These are phyloP conservation scores for Schwanniomyces pseudopolymorphus DNA, from an alignment of 805 yeast genomes.

Conservation along the genomic window DNA sequence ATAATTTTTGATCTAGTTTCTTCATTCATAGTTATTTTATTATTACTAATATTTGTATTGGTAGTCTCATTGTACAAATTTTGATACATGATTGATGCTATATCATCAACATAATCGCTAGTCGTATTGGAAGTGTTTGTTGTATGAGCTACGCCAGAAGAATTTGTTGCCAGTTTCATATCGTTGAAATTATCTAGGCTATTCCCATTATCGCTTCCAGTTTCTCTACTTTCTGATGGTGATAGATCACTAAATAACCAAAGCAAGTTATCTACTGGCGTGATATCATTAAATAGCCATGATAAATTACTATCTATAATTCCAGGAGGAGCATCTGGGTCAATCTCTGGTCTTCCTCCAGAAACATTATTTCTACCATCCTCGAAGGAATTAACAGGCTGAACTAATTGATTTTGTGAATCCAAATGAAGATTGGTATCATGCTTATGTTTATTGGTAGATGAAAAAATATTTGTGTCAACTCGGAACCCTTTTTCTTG, in stretches of 20 bases:
- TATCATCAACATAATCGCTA: no score
- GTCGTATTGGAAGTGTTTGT: no score
- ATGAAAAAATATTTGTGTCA: no score
- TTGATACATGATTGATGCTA: conserved; percentile 5
- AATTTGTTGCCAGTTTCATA: no score
- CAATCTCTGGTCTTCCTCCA: background rate
- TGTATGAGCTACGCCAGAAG: no score
- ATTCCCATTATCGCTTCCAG: background rate
- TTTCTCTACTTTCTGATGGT: background rate
- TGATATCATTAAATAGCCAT: conserved; percentile 7
- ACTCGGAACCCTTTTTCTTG: background rate
- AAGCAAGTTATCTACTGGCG: conserved; percentile 5
- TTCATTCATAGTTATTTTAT: conserved; percentile 4
- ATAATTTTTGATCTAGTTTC: conserved; percentile 4
- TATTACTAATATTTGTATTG: conserved; percentile 3
- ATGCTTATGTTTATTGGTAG: no score
- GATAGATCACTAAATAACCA: conserved; percentile 7
- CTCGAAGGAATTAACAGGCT: no score
- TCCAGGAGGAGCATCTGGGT: background rate
- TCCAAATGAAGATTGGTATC: no score
- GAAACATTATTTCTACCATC: background rate
- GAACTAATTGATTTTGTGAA: no score
- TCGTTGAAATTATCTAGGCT: background rate
- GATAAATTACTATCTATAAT: conserved; percentile 5
- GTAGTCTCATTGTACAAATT: conserved; percentile 7